Conservation (phyloP, 2,329 filamentous ascomycete genomes). For the Amphichorda felina region DNA sequence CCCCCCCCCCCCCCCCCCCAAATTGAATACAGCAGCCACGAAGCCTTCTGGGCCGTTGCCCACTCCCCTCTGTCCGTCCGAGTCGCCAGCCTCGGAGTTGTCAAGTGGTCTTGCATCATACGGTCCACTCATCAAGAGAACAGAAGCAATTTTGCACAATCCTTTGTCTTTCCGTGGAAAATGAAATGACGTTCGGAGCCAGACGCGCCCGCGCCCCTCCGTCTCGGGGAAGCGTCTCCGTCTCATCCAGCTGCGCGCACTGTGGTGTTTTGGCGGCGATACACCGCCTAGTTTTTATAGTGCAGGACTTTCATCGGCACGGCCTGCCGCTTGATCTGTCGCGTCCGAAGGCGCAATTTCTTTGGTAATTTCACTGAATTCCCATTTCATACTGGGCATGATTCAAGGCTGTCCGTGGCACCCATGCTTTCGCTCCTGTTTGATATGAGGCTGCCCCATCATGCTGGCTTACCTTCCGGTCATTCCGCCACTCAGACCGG, state of each 20-base stretch:
- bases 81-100: no score
- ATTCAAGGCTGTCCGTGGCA: slow-evolving; percentile 3
- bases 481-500: slow-evolving; percentile 3
- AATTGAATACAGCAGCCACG: no score
- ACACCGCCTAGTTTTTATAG: slow-evolving; percentile 7
- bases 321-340: slow-evolving; percentile 9
- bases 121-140: background rate
- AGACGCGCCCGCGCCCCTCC: no score
- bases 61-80: background rate
- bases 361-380: slow-evolving; percentile 15
- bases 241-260: slow-evolving; percentile 8
- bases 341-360: slow-evolving; percentile 14
- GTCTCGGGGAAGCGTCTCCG: background rate
- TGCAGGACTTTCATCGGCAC: slow-evolving; percentile 9
- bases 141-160: background rate
- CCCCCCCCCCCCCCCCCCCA: background rate
- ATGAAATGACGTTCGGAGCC: background rate
- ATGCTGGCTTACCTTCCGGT: background rate
- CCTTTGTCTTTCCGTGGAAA: no score
- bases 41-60: background rate
- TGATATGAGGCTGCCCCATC: background rate
- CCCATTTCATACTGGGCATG: slow-evolving; percentile 9
- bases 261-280: slow-evolving; percentile 10
- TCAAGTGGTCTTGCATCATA: background rate
- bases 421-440: slow-evolving; percentile 1